Conservation (phyloP, 1,139 yeast genomes). For the Entelexis paramagnoliae region DNA sequence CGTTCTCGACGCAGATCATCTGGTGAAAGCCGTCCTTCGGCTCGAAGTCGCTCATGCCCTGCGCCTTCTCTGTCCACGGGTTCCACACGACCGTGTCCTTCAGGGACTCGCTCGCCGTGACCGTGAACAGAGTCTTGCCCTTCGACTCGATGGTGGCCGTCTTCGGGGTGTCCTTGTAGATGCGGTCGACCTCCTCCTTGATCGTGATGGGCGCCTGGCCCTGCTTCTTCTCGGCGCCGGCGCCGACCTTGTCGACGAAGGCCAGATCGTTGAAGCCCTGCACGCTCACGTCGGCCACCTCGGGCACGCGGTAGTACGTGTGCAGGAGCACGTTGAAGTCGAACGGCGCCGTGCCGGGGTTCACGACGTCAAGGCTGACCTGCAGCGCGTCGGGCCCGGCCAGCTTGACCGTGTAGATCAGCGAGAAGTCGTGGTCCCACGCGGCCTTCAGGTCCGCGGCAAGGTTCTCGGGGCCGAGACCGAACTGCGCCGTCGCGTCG, state of each 20-base stretch:
- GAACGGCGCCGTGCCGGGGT: slow-evolving; percentile 51
- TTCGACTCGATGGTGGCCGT: slow-evolving; percentile 53
- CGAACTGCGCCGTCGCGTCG: slow-evolving; percentile 75
- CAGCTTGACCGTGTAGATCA: slow-evolving; percentile 59
- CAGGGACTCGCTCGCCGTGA: slow-evolving; percentile 42
- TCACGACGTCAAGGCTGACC: slow-evolving; percentile 65
- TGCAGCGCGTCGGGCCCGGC: slow-evolving; percentile 41
- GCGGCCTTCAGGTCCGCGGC: slow-evolving; percentile 43
- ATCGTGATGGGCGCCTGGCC: slow-evolving; percentile 56
- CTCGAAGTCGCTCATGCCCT: slow-evolving; percentile 72
- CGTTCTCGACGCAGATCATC: slow-evolving; percentile 94
- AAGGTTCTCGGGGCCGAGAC: slow-evolving; percentile 74
- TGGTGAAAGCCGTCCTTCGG: slow-evolving; percentile 75
- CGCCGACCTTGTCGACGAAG: slow-evolving; percentile 59
- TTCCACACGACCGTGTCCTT: slow-evolving; percentile 96
- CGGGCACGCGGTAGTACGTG: slow-evolving; percentile 69
- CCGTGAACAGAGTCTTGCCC: slow-evolving; percentile 58
- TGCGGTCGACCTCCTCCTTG: slow-evolving; percentile 72
- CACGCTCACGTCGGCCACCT: slow-evolving; percentile 65
- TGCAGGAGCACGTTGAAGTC: slow-evolving; percentile 94
- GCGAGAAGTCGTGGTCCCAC: slow-evolving; percentile 67
- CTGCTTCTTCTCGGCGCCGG: slow-evolving; percentile 48
- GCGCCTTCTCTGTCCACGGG: slow-evolving; percentile 81
- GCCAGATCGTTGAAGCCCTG: slow-evolving; percentile 62
- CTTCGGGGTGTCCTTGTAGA: slow-evolving; percentile 49